Conservation (phyloP, 805 yeast genomes). For the Candida nanaspora region DNA sequence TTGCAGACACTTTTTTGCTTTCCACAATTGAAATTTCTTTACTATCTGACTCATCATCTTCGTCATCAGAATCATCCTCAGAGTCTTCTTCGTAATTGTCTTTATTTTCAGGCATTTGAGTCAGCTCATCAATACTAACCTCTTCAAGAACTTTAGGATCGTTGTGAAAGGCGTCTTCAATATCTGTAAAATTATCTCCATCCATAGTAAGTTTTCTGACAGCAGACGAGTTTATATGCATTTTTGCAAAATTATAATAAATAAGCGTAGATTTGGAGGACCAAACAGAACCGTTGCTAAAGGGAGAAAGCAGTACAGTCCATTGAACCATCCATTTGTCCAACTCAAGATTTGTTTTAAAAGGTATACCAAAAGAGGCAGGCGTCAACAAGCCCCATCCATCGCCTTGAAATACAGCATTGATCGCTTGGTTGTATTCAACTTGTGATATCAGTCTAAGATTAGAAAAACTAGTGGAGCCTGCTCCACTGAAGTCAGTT, state of each 20-base stretch:
- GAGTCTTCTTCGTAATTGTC: constrained; percentile 19
- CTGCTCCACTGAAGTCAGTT: no score
- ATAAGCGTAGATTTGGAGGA: constrained; percentile 62
- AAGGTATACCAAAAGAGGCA: constrained; percentile 58
- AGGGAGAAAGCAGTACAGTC: constrained; percentile 62
- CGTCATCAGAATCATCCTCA: constrained; percentile 10
- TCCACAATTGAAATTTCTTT: constrained; percentile 19
- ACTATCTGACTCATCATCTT: constrained; percentile 6
- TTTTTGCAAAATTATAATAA: constrained; percentile 67
- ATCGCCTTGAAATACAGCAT: constrained; percentile 47
- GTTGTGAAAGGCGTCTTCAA: constrained; percentile 3
- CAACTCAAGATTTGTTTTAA: constrained; percentile 55
- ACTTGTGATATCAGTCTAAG: constrained; percentile 60
- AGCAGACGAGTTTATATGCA: constrained; percentile 55
- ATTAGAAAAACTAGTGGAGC: constrained; percentile 32
- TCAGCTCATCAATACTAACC: constrained; percentile 2
- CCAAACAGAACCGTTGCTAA: constrained; percentile 48
- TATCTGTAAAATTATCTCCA: constrained; percentile 19
- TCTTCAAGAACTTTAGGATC: constrained; percentile 5
- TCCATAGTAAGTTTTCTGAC: constrained; percentile 36
- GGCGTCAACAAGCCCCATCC: constrained; percentile 60
- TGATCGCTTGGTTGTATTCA: constrained; percentile 58
- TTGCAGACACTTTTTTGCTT: constrained; percentile 24
- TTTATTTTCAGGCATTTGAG: constrained; percentile 17
- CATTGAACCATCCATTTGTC: constrained; percentile 80